Evolutionary conservation across 176 grass and related monocot species (phyloP).

Genomic region (Avena atlantica): DNA sequence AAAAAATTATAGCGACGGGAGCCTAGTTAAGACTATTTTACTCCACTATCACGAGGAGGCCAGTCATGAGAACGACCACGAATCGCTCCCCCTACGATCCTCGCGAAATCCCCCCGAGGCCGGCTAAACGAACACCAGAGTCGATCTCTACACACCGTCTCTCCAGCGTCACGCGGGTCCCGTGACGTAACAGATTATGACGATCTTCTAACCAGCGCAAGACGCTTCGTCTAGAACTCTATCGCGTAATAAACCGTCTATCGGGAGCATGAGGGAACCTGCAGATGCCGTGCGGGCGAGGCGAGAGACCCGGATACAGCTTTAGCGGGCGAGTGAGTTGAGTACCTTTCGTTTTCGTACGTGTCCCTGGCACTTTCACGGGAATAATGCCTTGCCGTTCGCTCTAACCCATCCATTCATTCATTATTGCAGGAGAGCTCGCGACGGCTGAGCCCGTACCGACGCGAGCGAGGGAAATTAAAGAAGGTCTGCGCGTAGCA

Average conservation of each 20-base stretch:
- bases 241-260: background rate
- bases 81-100: background rate
- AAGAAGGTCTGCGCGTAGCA: no score
- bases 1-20: background rate
- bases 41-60: no score
- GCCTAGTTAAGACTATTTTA: no score
- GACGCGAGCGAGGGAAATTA: background rate
- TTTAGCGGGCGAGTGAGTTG: no score
- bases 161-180: background rate
- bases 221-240: background rate
- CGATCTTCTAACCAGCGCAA: background rate
- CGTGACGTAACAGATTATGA: constrained; percentile 11
- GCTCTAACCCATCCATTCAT: background rate
- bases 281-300: background rate
- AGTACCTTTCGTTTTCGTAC: background rate
- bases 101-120: no score
- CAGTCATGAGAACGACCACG: no score
- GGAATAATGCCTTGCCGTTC: background rate
- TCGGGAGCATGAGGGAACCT: background rate
- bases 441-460: background rate
- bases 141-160: background rate
- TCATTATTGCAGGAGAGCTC: no score
- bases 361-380: background rate
- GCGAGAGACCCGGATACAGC: constrained; percentile 4
- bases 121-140: background rate